Evolutionary conservation across 1,284 basidiomycete species (phyloP), one percentile per base, ranked within the genome.

Genomic region (Thelephora terrestris): DNA sequence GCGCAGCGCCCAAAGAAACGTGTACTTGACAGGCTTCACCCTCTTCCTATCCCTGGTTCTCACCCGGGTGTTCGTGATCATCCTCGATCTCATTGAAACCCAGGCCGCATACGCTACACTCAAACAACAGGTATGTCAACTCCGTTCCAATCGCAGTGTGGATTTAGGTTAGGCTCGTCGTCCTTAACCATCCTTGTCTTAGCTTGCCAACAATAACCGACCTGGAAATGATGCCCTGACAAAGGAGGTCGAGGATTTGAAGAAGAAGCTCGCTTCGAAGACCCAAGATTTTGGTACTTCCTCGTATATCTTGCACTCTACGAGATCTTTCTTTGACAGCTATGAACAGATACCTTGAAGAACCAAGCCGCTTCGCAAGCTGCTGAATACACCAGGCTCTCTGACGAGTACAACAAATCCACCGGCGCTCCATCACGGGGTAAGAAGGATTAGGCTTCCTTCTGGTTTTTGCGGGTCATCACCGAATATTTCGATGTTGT

Each of bases 11-110:
- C 87, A 90, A 60, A 71, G 87, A 46, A 90, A 90, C 58, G 79
- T 86, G 52, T 97, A 97, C 65, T 75, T 96, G 18, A 96, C 93
- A 10, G 91, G 91, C 1, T 91, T 91, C 64, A 91, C 87, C 48
- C 76, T 98, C 42, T 96, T 96, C 82, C 82, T 97, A 29, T 93
- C 91, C 16, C 81, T 94, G 48, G 86, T 96, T 58, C 82, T 97
- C 56, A 87, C 91, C 7, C 85, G 93, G 58, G 91, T 88, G 4
- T 95, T 95, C 71, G 86, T 85, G 67, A 89, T 97, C 62, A 79
- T 90, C 49, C 80, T 93, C 57, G 91, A 96, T 64, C 83, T 96
- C 52, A 88, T 96, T 58, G 81, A 91, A 58, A 78, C 84, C 2
- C 91, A 95, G 66, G 92, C 94, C 59, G 80, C 91, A 60, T 90